Base-by-base conservation (phyloP, 23 red algal species). In the Agarophyton chilense region DNA sequence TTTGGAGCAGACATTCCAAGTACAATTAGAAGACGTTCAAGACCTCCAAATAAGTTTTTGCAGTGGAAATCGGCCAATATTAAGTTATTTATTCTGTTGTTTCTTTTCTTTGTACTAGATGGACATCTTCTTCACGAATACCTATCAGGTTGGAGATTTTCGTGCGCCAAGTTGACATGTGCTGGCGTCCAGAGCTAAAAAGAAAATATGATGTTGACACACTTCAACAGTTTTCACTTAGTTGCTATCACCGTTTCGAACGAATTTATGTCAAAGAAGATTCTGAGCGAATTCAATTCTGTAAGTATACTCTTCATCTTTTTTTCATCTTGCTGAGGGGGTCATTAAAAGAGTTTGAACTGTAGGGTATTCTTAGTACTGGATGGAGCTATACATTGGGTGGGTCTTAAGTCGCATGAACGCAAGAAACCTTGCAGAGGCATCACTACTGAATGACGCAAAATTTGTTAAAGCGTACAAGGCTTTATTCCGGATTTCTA, bases 231-330 rank as follows among this genome's bases (percentile, higher is more conserved):
- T 3, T 66, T 35, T 66, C 61, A 33, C 12, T 35, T 35, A n/a
- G 61, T n/a, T 81, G 58, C 53, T 81, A 36, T 55, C 46, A 50
- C 3, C 77, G 61, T 31, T 54, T 81, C 40, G 77, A 81, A 39
- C 18, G 38, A 16, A n/a, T 61, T 14, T 81, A 81, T 18, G 58
- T 81, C 52, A 49, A 16, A 24, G 21, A 25, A 39, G 28, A 61
- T 10, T 11, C 47, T 2, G 16, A 54, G 28, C 19, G 0, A 4
- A 8, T 2, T 38, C 6, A 60, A 10, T 8, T 61, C 51, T 81
- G 77, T 52, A 60, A 62, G 52, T 26, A 42, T 12, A 54, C 21
- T 0, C 7, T 81, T 26, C 77, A 81, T 38, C 17, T 43, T 10
- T 81, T 34, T 39, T 81, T 42, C 52, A 60, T 41, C 0, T 61